These are phyloP conservation scores for Fusarium camptoceras DNA, from an alignment of 2,329 filamentous ascomycete genomes.

Conservation along the genomic window DNA sequence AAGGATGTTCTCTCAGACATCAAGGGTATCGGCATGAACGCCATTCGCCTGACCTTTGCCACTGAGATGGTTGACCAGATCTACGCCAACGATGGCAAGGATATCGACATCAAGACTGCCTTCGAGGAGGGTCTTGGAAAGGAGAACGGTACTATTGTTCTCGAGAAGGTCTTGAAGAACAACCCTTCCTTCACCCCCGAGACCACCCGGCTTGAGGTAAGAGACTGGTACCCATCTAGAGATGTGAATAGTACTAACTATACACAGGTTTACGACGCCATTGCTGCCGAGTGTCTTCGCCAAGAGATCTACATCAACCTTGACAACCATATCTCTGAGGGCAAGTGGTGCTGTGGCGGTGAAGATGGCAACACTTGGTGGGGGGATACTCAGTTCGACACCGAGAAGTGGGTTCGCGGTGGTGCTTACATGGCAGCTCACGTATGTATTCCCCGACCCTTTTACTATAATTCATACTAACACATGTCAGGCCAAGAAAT, in stretches of 20 bases:
- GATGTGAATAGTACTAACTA: accelerated
- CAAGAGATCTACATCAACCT: conserved; percentile 69
- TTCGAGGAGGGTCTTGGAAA: conserved; percentile 61
- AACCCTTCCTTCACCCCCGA: conserved; percentile 67
- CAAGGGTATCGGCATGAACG: conserved; percentile 71
- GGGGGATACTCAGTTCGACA: conserved; percentile 69
- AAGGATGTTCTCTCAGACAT: conserved; percentile 65
- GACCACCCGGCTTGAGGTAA: conserved; percentile 65
- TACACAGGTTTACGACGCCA: conserved; percentile 63
- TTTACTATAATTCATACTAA: accelerated
- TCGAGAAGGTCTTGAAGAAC: conserved; percentile 64
- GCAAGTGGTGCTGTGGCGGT: conserved; percentile 67
- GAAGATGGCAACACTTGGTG: conserved; percentile 71
- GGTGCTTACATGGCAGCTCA: conserved; percentile 70
- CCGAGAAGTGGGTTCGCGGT: conserved; percentile 70
- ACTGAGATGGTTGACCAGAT: conserved; percentile 74
- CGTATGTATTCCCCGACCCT: conserved; percentile 48
- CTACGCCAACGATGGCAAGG: conserved; percentile 59
- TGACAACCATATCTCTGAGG: conserved; percentile 71
- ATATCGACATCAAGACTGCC: conserved; percentile 59
- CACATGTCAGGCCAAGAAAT: conserved; percentile 4
- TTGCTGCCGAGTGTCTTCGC: conserved; percentile 66
- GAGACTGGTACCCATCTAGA: accelerated
- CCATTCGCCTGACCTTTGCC: conserved; percentile 71
- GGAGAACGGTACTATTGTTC: conserved; percentile 63